Evolutionary conservation across 2,329 filamentous ascomycete genomes (phyloP), one percentile per base, ranked within the genome.

Genomic region (Scedosporium dehoogii): DNA sequence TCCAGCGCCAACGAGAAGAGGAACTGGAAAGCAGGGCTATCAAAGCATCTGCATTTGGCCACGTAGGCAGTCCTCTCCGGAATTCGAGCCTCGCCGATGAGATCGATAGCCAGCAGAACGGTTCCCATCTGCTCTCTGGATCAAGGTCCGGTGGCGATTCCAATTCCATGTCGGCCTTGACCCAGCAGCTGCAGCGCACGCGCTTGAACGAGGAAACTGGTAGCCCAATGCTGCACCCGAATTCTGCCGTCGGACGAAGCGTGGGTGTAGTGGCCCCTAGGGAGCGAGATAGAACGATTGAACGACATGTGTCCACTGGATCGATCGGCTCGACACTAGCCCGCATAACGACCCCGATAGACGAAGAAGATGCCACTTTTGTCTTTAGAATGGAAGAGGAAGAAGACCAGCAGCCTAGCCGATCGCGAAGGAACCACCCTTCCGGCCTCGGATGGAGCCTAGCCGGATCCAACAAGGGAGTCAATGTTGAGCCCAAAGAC

Each of bases 371-470:
- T 62, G 77, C 82, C 3, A 80, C 83, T 27, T 86, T 87, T 66
- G 81, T 87, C 14, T 87, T 87, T 70, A 83, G 76, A 68, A 87
- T 87, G 84, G 85, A 87, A 66, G 83, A 85, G 62, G 82, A 84
- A 27, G 81, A 83, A 23, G 83, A 85, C 38, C 74, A 79, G 23
- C 74, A 79, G 44, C 73, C 72, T 10, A 74, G 75, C 62, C 74
- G 76, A 51, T 75, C 76, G 9, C 73, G 79, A 60, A 84, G 83
- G 72, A 78, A 81, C 62, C 75, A 72, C 1, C 81, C 81, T 2
- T 78, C 76, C 4, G 77, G 77, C 12, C 67, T 78, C 44, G 74
- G 74, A 63, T 73, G 73, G 70, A 78, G 73, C 69, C 80, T 79
- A 64, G 76, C 77, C 51, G 72, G 70, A 16, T 14, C 18, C 21